Conservation (phyloP, 2,329 filamentous ascomycete genomes). For the Rutstroemia sp. region DNA sequence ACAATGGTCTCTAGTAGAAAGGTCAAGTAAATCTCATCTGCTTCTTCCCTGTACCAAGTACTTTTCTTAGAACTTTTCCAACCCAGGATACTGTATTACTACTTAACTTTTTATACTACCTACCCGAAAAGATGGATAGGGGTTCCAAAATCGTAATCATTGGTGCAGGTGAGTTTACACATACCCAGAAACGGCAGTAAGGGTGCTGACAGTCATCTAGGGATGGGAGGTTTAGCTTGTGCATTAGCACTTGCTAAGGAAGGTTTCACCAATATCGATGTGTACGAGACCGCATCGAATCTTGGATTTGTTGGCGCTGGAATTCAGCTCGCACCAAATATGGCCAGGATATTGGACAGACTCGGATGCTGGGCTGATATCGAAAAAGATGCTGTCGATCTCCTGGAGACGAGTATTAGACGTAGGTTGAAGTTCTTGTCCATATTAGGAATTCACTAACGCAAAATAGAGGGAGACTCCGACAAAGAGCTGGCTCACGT, state of each 20-base stretch:
- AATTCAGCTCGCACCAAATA: slow-evolving; percentile 78
- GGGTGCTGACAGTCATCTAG: slow-evolving; percentile 32
- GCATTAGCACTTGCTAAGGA: slow-evolving; percentile 69
- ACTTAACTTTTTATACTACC: background rate
- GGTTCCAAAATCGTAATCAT: slow-evolving; percentile 35
- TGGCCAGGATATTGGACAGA: slow-evolving; percentile 66
- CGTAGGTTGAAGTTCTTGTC: slow-evolving; percentile 34
- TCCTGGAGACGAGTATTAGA: slow-evolving; percentile 66
- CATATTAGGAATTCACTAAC: background rate
- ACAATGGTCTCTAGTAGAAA: no score
- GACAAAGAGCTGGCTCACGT: slow-evolving; percentile 66
- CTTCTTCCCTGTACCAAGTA: no score
- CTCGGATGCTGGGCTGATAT: slow-evolving; percentile 69
- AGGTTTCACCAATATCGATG: slow-evolving; percentile 65
- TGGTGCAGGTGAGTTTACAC: slow-evolving; percentile 37
- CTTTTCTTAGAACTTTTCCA: no score
- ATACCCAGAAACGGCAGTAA: no score
- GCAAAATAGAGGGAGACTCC: slow-evolving; percentile 51
- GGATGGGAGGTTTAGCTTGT: slow-evolving; percentile 70
- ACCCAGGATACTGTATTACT: no score
- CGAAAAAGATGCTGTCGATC: slow-evolving; percentile 60
- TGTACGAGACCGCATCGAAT: slow-evolving; percentile 66
- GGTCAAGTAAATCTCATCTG: no score
- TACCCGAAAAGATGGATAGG: background rate
- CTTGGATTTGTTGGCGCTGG: slow-evolving; percentile 79